Percentiles rank a stretch among this genome's conserved stretches.
phyloP scores from a whole-genome alignment of 2,329 filamentous ascomycete genomes.

The Nemania sp. region DNA sequence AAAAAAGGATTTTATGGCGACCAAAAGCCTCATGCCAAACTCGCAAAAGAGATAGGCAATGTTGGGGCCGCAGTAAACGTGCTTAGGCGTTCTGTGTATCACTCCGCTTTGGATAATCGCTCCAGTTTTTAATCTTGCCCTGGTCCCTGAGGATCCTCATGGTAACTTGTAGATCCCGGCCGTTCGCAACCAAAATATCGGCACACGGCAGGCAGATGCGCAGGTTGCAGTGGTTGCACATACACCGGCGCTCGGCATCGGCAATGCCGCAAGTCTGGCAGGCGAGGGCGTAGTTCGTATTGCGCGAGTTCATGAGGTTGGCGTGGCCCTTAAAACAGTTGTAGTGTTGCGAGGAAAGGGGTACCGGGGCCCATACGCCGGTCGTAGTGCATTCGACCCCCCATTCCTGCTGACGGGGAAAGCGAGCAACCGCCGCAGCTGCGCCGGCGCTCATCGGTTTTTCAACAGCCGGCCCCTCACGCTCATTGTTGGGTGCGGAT shows the following conservation, averaged over 20 bases:
- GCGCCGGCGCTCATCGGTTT: slow-evolving; percentile 26
- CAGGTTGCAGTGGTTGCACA: slow-evolving; percentile 64
- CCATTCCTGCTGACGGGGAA: slow-evolving; percentile 39
- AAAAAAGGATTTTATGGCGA: background rate
- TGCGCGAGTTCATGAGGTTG: slow-evolving; percentile 62
- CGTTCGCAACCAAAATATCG: slow-evolving; percentile 56
- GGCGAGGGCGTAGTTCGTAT: slow-evolving; percentile 63
- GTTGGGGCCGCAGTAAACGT: background rate
- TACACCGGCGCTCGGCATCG: slow-evolving; percentile 60
- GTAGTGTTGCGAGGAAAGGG: slow-evolving; percentile 57
- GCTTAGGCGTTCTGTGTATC: slow-evolving; percentile 2
- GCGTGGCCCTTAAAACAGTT: slow-evolving; percentile 62
- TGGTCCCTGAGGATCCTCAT: slow-evolving; percentile 51
- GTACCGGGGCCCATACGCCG: slow-evolving; percentile 52
- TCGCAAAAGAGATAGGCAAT: background rate
- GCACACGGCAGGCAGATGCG: slow-evolving; percentile 64
- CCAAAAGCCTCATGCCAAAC: background rate
- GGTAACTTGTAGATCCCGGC: slow-evolving; percentile 58
- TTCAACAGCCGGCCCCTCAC: slow-evolving; percentile 23
- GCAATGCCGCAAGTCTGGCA: slow-evolving; percentile 65
- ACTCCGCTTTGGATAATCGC: slow-evolving; percentile 22
- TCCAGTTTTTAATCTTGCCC: slow-evolving; percentile 34
- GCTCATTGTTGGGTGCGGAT: slow-evolving; percentile 37
- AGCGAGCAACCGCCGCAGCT: slow-evolving; percentile 41
- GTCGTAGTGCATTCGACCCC: slow-evolving; percentile 27